Base-by-base conservation (phyloP, 2,329 filamentous ascomycete genomes). In the Furcasterigmium sp. region DNA sequence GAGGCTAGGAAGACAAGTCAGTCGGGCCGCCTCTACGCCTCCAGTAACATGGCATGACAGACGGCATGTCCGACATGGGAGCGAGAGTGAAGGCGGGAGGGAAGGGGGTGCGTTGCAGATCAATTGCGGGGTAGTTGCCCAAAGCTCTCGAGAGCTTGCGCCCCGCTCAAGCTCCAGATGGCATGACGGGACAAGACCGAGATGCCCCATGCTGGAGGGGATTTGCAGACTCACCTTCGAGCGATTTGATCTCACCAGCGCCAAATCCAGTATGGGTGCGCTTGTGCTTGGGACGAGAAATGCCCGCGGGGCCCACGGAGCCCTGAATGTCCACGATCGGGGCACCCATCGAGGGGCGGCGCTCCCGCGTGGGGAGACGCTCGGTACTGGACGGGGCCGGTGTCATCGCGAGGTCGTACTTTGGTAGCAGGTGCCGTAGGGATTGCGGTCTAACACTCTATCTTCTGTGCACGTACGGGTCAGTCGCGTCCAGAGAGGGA, bases 231-330 rank as follows among this genome's bases (percentile, higher is more conserved):
- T 69, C 82, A 72, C 90, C 89, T 71, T 97, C 91, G 39, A 97
- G 88, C 56, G 70, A 85, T 73, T 95, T 96, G 73, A 96, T 96
- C 61, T 98, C 93, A 28, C 80, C 74, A 21, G 90, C 78, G 26
- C 90, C 91, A 60, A 97, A 93, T 8, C 93, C 93, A 9, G 93
- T 98, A 53, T 87, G 87, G n/a, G 91, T 97, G 54, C 93, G 82
- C 75, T 89, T 96, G 72, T 98, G 93, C 72, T 97, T 98, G 37
- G 93, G 93, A 48, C 93, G 79, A 20, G 78, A 81, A 68, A 86
- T 84, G 61, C 94, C 91, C 34, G 84, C 84, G 32, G 90, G 89
- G n/a, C 85, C 85, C 45, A 96, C 81, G 15, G 87, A 84, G 51
- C 90, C 91, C 64, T 87, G 77, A 49, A 97, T 84, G 61, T 95